Percentiles rank a stretch among this genome's conserved stretches.
phyloP scores from a whole-genome alignment of 805 yeast genomes.

The Candida sanyiensis region DNA sequence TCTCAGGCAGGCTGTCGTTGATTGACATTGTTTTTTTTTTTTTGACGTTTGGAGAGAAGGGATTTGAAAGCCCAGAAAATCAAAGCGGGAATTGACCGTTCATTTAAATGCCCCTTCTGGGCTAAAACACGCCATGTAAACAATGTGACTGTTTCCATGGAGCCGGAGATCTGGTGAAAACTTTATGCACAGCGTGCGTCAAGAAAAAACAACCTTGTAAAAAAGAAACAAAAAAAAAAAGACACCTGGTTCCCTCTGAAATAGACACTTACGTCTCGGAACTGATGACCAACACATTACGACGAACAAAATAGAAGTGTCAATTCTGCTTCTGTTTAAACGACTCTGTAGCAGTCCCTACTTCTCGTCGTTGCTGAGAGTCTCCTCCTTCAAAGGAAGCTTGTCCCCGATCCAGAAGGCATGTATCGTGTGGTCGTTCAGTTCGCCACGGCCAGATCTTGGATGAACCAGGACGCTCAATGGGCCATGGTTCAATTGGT shows the following conservation, averaged over 20 bases:
- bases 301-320: background rate
- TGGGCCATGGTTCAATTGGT: conserved; percentile 46
- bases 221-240: too few species aligned
- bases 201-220: too few species aligned
- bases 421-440: conserved; percentile 45
- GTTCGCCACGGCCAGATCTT: conserved; percentile 32
- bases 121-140: too few species aligned
- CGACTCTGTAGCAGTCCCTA: background rate
- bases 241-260: too few species aligned
- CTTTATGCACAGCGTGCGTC: too few species aligned
- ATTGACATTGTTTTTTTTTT: background rate
- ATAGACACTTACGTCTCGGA: too few species aligned
- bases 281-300: too few species aligned
- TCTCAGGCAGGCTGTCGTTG: background rate
- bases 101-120: too few species aligned
- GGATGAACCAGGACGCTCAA: conserved; percentile 55
- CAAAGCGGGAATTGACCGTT: too few species aligned
- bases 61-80: background rate
- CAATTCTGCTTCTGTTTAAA: background rate
- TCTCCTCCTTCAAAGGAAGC: conserved; percentile 17
- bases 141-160: too few species aligned
- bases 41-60: background rate
- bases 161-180: too few species aligned
- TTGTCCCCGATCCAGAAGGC: conserved; percentile 57
- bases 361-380: conserved; percentile 1